Base-by-base conservation (phyloP, 1,284 basidiomycete species). In the Trichosporon sp. region DNA sequence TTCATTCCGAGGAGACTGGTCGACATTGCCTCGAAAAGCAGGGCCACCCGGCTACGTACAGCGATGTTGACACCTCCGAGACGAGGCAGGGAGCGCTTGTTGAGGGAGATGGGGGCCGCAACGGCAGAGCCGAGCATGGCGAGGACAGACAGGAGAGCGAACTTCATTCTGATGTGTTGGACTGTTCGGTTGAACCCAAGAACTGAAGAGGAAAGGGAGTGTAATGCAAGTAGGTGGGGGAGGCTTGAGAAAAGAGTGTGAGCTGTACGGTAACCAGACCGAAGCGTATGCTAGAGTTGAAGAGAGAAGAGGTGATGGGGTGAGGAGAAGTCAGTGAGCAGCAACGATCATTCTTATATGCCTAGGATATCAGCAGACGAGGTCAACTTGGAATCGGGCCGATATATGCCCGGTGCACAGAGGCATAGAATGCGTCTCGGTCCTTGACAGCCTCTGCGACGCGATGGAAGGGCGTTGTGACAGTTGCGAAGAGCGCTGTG, bases 21-120 rank as follows among this genome's bases (percentile, higher is more conserved):
- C 27, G 25, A 32, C 29, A 15, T 8, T 5, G 6, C 34, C 34
- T 12, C 34, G 34, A 34, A 6, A 5, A 12, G 3, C 18, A 51
- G 21, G 42, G 21, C 2, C 25, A 18, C 32, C 29, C 18, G 12
- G 25, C 23, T 21, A 74, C 78, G 73, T 44, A 79, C 77, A 65
- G 78, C 77, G 25, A 80, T 69, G 68, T 80, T 80, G 69, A 80
- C 69, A 66, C 78, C 78, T 25, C 78, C 78, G 29, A 80, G 64
- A 34, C 73, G 67, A 27, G 78, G 77, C 31, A 77, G 70, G 60
- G 73, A 70, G n/a, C 77, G 73, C 64, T 75, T 77, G 56, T 64
- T 62, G 60, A 67, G 56, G 13, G 58, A 38, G 44, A 70, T 56
- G 13, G 74, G 73, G 1, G 65, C 42, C 4, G 73, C 71, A 11